Evolutionary conservation across 2,329 filamentous ascomycete genomes (phyloP).

Genomic region (Fusarium guadeloupense): DNA sequence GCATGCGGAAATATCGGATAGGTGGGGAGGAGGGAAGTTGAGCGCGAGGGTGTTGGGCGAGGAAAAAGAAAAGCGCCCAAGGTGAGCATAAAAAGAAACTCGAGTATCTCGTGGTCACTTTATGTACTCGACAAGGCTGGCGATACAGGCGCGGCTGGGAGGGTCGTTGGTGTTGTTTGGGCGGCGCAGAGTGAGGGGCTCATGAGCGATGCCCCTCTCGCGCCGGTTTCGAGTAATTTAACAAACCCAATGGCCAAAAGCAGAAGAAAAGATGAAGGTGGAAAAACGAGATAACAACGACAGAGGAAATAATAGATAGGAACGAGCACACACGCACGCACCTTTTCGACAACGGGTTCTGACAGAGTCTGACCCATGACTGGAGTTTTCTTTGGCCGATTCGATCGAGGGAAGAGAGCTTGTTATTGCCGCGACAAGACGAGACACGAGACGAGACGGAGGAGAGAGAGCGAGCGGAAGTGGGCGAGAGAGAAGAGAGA

Average conservation of each 20-base stretch:
- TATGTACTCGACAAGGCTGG: constrained; percentile 6
- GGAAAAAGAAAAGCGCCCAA: neutral
- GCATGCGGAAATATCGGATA: constrained; percentile 27
- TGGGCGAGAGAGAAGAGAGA: constrained; percentile 26
- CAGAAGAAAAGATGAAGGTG: too few species aligned
- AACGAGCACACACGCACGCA: constrained; percentile 51
- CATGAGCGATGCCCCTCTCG: constrained; percentile 37
- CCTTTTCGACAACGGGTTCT: constrained; percentile 99
- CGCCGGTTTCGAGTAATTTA: constrained; percentile 17
- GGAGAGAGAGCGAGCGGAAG: constrained; percentile 26
- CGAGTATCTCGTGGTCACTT: neutral
- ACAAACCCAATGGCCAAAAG: constrained; percentile 22
- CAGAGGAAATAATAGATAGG: constrained; percentile 5
- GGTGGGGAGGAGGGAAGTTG: constrained; percentile 20
- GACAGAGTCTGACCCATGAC: constrained; percentile 98
- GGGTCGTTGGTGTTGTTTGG: constrained; percentile 9
- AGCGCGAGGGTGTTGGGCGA: neutral
- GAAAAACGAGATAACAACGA: constrained; percentile 1
- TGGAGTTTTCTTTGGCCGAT: constrained; percentile 35
- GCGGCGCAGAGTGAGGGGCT: constrained; percentile 36
- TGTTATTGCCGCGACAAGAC: constrained; percentile 34
- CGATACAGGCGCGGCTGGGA: constrained; percentile 15
- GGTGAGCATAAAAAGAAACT: neutral
- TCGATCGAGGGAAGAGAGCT: constrained; percentile 43
- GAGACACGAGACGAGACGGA: too few species aligned